These are phyloP conservation scores for Suhomyces wounanorum DNA, from an alignment of 1,139 yeast species.

Conservation along the genomic window DNA sequence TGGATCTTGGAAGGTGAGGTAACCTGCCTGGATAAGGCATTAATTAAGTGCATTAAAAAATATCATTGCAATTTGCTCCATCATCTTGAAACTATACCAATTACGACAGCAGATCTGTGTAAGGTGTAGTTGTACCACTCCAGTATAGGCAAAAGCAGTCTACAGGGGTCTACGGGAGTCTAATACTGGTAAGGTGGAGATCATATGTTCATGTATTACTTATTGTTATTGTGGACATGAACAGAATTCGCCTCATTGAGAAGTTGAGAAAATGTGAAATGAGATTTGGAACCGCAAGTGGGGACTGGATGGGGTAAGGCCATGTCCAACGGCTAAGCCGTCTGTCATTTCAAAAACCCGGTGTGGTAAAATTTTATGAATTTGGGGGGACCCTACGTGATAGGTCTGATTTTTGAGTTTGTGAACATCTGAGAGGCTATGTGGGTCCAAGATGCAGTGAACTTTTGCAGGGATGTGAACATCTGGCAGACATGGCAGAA, in stretches of 20 bases:
- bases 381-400: too few species aligned
- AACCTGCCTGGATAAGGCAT: not conserved
- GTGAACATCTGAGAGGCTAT: too few species aligned
- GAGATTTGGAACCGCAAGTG: not conserved
- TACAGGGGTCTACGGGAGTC: too few species aligned
- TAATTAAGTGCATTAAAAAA: not conserved
- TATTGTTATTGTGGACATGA: not conserved
- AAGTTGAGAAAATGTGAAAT: not conserved
- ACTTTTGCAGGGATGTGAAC: too few species aligned
- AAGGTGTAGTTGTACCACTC: too few species aligned
- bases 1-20: not conserved
- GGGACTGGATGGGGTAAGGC: not conserved
- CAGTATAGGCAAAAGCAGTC: too few species aligned
- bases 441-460: too few species aligned
- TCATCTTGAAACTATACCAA: too few species aligned
- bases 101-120: too few species aligned
- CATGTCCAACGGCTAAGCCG: not conserved
- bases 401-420: too few species aligned
- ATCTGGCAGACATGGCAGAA: not conserved
- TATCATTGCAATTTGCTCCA: not conserved
- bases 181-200: too few species aligned
- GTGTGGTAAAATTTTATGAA: not conserved
- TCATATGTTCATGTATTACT: not conserved
- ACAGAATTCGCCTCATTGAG: not conserved
- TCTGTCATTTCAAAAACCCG: not conserved